Conservation (phyloP, 805 yeast species). For the Yarrowia sp. region DNA sequence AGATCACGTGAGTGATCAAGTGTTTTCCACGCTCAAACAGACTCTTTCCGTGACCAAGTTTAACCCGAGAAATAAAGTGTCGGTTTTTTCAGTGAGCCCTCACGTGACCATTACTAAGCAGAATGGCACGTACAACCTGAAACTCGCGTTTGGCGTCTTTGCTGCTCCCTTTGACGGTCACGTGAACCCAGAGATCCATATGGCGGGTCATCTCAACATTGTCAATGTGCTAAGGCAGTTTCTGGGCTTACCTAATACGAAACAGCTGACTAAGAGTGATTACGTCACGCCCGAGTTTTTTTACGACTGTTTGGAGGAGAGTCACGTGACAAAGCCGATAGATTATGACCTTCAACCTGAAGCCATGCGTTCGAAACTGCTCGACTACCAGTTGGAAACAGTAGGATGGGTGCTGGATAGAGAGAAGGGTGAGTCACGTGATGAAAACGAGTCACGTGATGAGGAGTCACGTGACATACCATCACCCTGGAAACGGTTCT, state of each 20-base stretch:
- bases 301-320: constrained; percentile 1
- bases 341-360: not conserved
- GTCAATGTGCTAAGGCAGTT: constrained; percentile 4
- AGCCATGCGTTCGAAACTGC: constrained; percentile 30
- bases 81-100: not conserved
- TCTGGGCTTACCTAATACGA: not conserved
- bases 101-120: not conserved
- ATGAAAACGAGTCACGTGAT: constrained; percentile 9
- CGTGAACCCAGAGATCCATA: not conserved
- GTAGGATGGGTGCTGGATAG: constrained; percentile 41
- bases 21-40: not conserved
- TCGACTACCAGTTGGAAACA: constrained; percentile 41
- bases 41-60: not conserved
- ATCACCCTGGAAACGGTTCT: not conserved
- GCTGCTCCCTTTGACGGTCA: constrained; percentile 2
- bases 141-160: not conserved
- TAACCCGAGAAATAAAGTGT: not conserved
- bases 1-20: not conserved
- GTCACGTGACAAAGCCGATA: not conserved
- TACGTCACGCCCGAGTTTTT: constrained; percentile 4
- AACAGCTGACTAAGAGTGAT: not conserved
- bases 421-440: constrained; percentile 38
- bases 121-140: not conserved
- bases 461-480: not conserved
- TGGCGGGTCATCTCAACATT: constrained; percentile 2